Percentiles rank a stretch among this genome's conserved stretches.
These are phyloP conservation scores for Chenopodium suecicum DNA, from an alignment of 148 eudicot genomes.

Conservation along the genomic window DNA sequence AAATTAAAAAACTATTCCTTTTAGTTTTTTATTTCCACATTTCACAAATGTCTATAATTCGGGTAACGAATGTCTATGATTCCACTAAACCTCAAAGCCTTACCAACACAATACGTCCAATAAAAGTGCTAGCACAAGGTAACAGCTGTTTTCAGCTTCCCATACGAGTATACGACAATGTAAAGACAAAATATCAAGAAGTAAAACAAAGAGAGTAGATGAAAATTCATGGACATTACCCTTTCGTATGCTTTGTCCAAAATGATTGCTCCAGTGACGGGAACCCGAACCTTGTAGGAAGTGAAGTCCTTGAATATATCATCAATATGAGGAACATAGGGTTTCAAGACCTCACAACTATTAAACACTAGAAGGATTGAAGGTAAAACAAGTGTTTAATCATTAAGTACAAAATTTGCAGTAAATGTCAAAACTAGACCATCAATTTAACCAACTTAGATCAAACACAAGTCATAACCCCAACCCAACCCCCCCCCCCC, in stretches of 20 bases:
- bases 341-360: constrained; percentile 92
- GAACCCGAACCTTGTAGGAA: constrained; percentile 97
- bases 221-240: constrained; percentile 46
- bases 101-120: neutral
- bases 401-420: neutral
- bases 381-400: constrained; percentile 36
- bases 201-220: neutral
- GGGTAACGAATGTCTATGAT: neutral
- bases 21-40: too few relatives aligned
- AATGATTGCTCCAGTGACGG: constrained; percentile 97
- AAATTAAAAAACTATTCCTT: too few relatives aligned
- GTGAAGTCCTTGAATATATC: constrained; percentile 98
- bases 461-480: too few relatives aligned
- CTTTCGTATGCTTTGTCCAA: constrained; percentile 81
- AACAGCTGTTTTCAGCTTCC: neutral
- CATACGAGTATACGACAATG: too few relatives aligned
- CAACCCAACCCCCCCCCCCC: too few relatives aligned
- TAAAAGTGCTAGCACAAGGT: neutral
- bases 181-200: neutral
- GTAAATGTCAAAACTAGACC: neutral
- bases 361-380: constrained; percentile 71
- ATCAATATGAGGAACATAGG: constrained; percentile 92
- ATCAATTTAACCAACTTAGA: too few relatives aligned
- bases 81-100: neutral
- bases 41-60: neutral